Base-by-base conservation (phyloP, 257 asterid species). In the Misopates orontium region DNA sequence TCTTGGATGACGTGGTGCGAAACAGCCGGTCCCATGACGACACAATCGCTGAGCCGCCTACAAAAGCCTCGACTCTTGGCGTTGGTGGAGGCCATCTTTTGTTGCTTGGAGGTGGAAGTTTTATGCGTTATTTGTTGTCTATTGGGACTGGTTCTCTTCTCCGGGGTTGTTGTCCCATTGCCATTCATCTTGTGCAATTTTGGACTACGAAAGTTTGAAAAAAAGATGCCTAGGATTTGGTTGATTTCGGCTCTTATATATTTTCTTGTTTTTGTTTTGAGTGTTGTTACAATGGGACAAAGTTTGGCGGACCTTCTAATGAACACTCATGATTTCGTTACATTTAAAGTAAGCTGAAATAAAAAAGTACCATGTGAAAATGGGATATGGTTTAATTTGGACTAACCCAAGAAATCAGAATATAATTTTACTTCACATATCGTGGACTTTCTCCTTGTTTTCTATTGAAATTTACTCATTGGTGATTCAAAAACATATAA, bases 11-110 rank as follows among this genome's bases (percentile, higher is more conserved):
- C 12, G 10, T 57, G 73, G 28, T 57, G 64, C 0, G 78, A 51
- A 8, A n/a, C 50, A 10, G 76, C 70, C 1, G 90, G 84, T 5
- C 90, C 83, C 83, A 78, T 78, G 19, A 81, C 77, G 5, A 86
- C 65, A 66, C 86, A 86, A 56, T 82, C 85, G 1, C 82, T 60
- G 5, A 79, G 50, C 14, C 83, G 72, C 64, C 75, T 65, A 14
- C 87, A 83, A 31, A 79, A 71, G 71, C 83, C 85, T 8, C 84
- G 66, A 0, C 70, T 51, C 63, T 15, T 21, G 58, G 48, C 20
- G 50, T 55, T 5, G 4, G 54, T 12, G 31, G 61, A 69, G 21
- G 71, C 66, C 56, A 62, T 64, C 60, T 65, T 52, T 68, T 64
- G 75, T 8, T 19, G 64, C 12, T n/a, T 39, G 65, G 80, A 56